These are phyloP conservation scores for Boletus tomentosulus DNA, from an alignment of 768 basidiomycete species.

Conservation along the genomic window DNA sequence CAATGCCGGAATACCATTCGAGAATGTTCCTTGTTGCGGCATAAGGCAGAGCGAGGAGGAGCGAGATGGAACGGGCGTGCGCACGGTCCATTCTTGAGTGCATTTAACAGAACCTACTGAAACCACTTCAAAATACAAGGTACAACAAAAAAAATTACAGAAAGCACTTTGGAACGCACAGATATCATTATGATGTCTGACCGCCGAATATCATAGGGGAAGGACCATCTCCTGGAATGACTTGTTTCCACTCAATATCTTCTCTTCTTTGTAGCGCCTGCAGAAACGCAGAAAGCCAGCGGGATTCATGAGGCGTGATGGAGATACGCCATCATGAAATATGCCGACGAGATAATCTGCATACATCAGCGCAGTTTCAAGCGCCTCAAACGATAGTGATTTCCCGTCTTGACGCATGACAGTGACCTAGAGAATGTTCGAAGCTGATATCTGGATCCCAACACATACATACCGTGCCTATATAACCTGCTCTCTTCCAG, in stretches of 20 bases:
- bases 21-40: neutral
- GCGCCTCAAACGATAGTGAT: conserved; percentile 21
- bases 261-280: conserved; percentile 19
- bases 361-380: conserved; percentile 31
- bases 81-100: neutral
- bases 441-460: neutral
- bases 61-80: no score
- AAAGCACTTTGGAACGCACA: neutral
- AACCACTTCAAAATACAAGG: neutral
- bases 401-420: conserved; percentile 25
- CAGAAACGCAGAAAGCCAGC: conserved; percentile 25
- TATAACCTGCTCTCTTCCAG: conserved; percentile 23
- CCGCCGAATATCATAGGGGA: conserved; percentile 14
- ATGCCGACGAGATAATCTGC: conserved; percentile 30
- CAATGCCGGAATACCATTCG: neutral
- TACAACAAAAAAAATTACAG: neutral
- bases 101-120: neutral
- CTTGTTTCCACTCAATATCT: conserved; percentile 4
- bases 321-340: conserved; percentile 21
- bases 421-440: conserved; percentile 15
- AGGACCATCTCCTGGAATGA: conserved; percentile 16
- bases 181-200: neutral
- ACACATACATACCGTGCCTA: conserved; percentile 21
- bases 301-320: conserved; percentile 15
- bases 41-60: neutral